A percentile compares a stretch with the other conserved stretches of the same genome.
Conservation (phyloP, 2,329 filamentous ascomycete genomes). For the Talaromyces islandicus region DNA sequence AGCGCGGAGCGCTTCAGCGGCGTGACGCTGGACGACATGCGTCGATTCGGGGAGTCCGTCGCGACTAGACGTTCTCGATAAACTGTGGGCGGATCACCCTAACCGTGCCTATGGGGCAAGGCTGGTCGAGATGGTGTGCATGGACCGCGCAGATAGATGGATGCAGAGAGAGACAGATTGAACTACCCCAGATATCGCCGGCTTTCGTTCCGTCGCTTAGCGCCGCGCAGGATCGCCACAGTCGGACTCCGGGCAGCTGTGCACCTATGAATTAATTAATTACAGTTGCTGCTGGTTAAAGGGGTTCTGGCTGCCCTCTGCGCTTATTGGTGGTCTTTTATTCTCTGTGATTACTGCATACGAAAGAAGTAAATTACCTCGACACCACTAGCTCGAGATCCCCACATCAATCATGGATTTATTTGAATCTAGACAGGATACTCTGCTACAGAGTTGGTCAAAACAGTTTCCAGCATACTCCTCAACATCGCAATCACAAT, state of each 20-base stretch:
- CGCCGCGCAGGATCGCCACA: background rate
- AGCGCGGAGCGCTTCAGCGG: conserved; percentile 32
- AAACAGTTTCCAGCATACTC: background rate
- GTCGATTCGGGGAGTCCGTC: background rate
- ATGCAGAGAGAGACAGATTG: background rate
- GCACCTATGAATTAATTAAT: background rate
- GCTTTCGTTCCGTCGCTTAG: background rate
- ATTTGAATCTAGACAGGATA: background rate
- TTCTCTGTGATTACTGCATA: too few relatives aligned
- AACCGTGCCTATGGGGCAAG: background rate
- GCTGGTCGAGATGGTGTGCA: background rate
- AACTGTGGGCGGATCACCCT: background rate
- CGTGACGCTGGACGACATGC: conserved; percentile 13
- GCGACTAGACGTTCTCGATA: background rate
- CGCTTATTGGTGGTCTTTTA: background rate
- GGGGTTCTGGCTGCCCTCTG: background rate
- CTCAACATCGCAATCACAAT: background rate
- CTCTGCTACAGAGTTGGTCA: background rate
- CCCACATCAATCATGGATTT: background rate
- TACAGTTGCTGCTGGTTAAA: too few relatives aligned
- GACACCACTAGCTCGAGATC: background rate
- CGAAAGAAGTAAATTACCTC: background rate
- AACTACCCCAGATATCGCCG: background rate
- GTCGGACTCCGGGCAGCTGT: background rate
- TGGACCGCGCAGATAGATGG: background rate